Base-by-base conservation (phyloP, 306 rosid species). In the Vicia faba region DNA sequence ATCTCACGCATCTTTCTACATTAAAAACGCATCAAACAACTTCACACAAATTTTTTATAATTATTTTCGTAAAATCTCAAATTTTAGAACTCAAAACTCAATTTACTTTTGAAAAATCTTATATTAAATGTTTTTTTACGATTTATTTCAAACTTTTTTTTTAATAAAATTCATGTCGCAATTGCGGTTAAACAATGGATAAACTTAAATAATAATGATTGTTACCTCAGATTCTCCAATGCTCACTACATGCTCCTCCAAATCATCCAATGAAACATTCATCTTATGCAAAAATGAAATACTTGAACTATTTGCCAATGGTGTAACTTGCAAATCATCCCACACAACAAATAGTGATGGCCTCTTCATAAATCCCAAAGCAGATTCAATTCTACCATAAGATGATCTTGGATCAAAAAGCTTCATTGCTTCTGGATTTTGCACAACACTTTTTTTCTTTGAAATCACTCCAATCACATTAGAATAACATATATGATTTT, bases 311-410 rank as follows among this genome's bases (percentile, higher is more conserved):
- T 46, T 38, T 5, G 23, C 56, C 41, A 76, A 6, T 26, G 75
- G 72, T 13, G 33, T 80, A 29, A 76, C 72, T 12, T 71, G 64
- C 10, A 80, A 49, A 67, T 80, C 75, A 80, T 80, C 75, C 53
- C 44, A 75, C 0, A 75, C 78, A 66, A 64, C 55, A 76, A 72
- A 80, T 0, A 72, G 2, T 23, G 79, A 45, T 8, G 81, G 78
- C 19, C 76, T 80, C 61, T 11, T 76, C 43, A 80, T 79, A 56
- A 76, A 75, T 1, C 78, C 81, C 43, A 50, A 15, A 44, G 53
- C 4, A 28, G 1, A n/a, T 35, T 71, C 53, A 57, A 4, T 57
- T 44, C 25, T 59, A 35, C 80, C 75, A 60, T 54, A 18, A 3
- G 53, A 6, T 25, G 75, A 66, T 45, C 75, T 66, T 4, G 84